Percentiles rank a stretch among this genome's conserved stretches.
Conservation (phyloP, 306 rosid species). For the Dalbergia cultrata region DNA sequence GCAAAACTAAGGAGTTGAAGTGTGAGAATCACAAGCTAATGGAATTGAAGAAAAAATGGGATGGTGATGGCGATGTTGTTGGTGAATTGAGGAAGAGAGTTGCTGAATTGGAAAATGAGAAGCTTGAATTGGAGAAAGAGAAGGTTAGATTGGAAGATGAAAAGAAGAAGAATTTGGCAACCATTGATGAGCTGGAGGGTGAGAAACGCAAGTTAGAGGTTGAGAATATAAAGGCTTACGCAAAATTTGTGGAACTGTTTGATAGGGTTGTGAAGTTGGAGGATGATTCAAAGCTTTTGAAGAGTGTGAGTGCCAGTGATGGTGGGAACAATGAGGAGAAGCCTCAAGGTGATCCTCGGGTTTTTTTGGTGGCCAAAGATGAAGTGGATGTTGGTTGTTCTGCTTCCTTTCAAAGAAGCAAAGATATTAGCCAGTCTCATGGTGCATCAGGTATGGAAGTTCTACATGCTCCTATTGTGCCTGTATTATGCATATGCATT, state of each 20-base stretch:
- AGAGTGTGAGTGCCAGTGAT: neutral
- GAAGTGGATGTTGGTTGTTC: constrained; percentile 7
- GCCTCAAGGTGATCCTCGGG: neutral
- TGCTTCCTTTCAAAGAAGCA: constrained; percentile 23
- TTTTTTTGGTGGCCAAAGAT: neutral
- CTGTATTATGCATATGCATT: neutral
- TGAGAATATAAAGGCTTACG: neutral
- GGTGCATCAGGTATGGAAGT: constrained; percentile 44
- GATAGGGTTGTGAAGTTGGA: constrained; percentile 17
- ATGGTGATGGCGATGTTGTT: neutral
- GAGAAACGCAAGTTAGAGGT: neutral
- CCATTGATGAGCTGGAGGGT: neutral
- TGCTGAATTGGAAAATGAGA: constrained; percentile 29
- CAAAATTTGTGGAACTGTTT: neutral
- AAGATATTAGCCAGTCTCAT: neutral
- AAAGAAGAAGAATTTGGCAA: neutral
- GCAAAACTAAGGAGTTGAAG: neutral
- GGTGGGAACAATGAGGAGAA: neutral
- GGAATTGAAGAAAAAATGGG: constrained; percentile 8
- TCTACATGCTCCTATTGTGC: neutral
- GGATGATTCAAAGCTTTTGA: neutral
- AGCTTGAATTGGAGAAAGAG: constrained; percentile 34
- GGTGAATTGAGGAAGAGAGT: constrained; percentile 7
- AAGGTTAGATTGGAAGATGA: constrained; percentile 33
- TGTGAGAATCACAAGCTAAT: neutral